These are phyloP conservation scores for Termitomyces sp. DNA, from an alignment of 768 basidiomycete genomes.

Conservation along the genomic window DNA sequence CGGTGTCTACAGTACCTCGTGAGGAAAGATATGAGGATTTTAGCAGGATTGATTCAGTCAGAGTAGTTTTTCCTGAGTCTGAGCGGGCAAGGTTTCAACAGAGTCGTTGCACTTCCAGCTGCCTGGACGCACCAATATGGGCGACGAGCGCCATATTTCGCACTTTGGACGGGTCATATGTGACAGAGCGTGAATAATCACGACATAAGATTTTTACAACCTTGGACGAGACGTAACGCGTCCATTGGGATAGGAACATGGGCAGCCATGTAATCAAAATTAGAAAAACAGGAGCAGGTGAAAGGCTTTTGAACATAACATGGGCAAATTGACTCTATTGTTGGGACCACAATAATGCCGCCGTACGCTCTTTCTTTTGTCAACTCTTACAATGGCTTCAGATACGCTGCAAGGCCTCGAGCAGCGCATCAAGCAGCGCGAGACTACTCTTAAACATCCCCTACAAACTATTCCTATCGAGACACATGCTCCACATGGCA, in stretches of 20 bases:
- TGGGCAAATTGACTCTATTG: constrained; percentile 21
- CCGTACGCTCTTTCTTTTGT: constrained; percentile 12
- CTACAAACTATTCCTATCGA: constrained; percentile 51
- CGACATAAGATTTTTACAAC: constrained; percentile 12
- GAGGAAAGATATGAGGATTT: constrained; percentile 66
- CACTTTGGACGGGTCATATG: constrained; percentile 37
- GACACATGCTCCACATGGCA: constrained; percentile 37
- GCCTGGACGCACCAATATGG: constrained; percentile 61
- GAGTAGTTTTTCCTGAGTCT: constrained; percentile 89
- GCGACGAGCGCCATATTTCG: constrained; percentile 88
- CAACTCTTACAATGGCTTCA: constrained; percentile 23
- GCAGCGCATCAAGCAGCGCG: constrained; percentile 38
- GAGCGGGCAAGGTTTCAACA: neutral
- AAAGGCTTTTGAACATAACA: constrained; percentile 20
- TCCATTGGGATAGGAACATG: constrained; percentile 18
- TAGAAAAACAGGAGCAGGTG: neutral
- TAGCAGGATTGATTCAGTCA: constrained; percentile 83
- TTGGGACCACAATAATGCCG: constrained; percentile 14
- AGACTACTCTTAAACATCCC: constrained; percentile 27
- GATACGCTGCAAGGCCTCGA: constrained; percentile 31
- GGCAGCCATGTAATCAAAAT: constrained; percentile 1
- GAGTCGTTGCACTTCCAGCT: neutral
- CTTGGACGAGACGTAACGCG: constrained; percentile 7
- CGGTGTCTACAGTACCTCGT: constrained; percentile 83
- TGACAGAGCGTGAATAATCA: constrained; percentile 22